Evolutionary conservation across 495 filamentous ascomycete species (phyloP).

Genomic region (Trichocladium uniseriatum): DNA sequence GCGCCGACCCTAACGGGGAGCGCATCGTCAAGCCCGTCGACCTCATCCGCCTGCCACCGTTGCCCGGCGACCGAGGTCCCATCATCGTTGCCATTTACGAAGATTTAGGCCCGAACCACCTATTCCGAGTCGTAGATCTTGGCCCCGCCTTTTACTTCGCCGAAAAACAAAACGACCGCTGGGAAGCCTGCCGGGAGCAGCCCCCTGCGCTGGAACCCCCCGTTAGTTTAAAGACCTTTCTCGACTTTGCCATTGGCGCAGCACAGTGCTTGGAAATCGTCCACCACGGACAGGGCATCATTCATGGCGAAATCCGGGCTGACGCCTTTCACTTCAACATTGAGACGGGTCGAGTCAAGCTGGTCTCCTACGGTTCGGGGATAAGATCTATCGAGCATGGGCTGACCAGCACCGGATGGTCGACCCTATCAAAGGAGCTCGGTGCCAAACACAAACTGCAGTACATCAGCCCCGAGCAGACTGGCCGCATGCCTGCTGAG

Average conservation of each 20-base stretch:
- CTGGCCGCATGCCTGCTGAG: constrained; percentile 78
- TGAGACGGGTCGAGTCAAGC: constrained; percentile 58
- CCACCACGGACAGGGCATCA: constrained; percentile 70
- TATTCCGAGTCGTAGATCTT: constrained; percentile 60
- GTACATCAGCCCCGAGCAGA: constrained; percentile 86
- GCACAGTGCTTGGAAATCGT: constrained; percentile 76
- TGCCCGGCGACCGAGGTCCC: constrained; percentile 52
- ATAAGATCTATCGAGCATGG: constrained; percentile 80
- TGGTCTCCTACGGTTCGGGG: constrained; percentile 78
- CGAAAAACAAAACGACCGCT: constrained; percentile 39
- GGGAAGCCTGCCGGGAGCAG: constrained; percentile 29
- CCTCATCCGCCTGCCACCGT: constrained; percentile 53
- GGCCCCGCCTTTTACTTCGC: constrained; percentile 64
- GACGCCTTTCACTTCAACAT: constrained; percentile 80
- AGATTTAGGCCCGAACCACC: constrained; percentile 62
- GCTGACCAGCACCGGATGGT: constrained; percentile 76
- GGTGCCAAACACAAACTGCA: constrained; percentile 77
- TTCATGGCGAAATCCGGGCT: constrained; percentile 79
- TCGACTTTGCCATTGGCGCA: constrained; percentile 83
- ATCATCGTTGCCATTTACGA: constrained; percentile 71
- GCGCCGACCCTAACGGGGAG: constrained; percentile 60
- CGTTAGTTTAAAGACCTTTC: constrained; percentile 61
- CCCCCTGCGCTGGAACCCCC: constrained; percentile 43
- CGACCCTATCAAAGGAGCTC: constrained; percentile 62
- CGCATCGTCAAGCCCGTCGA: constrained; percentile 71